Percentiles rank a stretch among this genome's conserved stretches.
phyloP scores from a whole-genome alignment of 345 rosid genomes.

The Lepidium africanum region DNA sequence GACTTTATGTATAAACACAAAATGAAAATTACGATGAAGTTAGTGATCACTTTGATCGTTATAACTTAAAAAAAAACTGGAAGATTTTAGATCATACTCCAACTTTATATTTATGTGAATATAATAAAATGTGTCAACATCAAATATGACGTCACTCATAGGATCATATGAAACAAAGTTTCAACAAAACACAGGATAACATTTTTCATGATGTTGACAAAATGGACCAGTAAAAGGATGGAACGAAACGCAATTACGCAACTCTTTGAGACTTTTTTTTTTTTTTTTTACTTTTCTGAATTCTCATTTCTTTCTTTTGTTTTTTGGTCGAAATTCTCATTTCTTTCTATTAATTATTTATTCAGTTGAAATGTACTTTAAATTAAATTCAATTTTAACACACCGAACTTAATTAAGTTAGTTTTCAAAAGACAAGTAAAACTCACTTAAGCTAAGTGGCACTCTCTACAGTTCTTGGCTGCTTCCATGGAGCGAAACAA shows the following conservation, averaged over 20 bases:
- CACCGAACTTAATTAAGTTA: neutral
- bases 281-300: neutral
- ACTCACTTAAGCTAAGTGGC: neutral
- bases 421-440: neutral
- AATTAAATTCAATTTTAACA: neutral
- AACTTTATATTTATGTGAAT: neutral
- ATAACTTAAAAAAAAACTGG: too few species aligned
- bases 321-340: too few species aligned
- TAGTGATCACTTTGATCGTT: neutral
- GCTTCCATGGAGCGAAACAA: neutral
- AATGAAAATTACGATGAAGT: neutral
- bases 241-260: slow-evolving; percentile 15
- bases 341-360: slow-evolving; percentile 5
- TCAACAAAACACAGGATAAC: slow-evolving; percentile 14
- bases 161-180: neutral
- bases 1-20: neutral
- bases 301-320: neutral
- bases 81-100: neutral
- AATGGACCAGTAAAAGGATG: neutral
- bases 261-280: neutral
- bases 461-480: neutral
- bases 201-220: slow-evolving; percentile 9
- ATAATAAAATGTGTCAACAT: neutral
- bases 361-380: neutral
- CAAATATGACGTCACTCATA: slow-evolving; percentile 7